Base-by-base conservation (phyloP, 768 basidiomycete species). In the Termitomyces sp. region DNA sequence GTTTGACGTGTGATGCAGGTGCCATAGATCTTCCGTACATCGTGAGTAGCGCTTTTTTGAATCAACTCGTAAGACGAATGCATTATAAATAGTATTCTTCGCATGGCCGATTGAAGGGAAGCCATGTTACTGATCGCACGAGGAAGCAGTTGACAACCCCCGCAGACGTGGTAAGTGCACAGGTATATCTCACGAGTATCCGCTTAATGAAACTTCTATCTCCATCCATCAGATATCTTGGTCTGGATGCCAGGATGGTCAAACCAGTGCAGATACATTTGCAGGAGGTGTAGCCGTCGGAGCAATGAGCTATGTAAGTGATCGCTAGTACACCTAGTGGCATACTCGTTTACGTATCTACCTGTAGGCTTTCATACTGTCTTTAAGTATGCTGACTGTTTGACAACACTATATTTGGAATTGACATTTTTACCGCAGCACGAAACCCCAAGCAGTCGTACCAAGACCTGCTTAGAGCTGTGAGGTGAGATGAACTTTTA, bases 301-400 rank as follows among this genome's bases (percentile, higher is more conserved):
- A 2, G 90, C 89, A 3, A 91, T 91, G 86, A 89, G 87, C 68
- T 78, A 87, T 70, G 88, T 89, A 65, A 49, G 87, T 44, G 22
- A 37, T 18, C 22, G 24, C 36, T 14, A 44, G 31, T 55, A 53
- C n/a, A 18, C 36, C 16, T 18, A 32, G 13, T 46, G 54, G 22
- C 5, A 29, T 42, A 51, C 29, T 48, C 37, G 53, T 20, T 55
- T 22, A 60, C 32, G 53, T 8, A 36, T 31, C 37, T n/a, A 8
- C 16, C 29, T 46, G 8, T 63, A 90, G 87, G 88, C 87, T 0
- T 86, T 89, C 63, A 76, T 87, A 47, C 72, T 68, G 3, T 70
- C 82, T 0, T 62, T 89, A 54, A 75, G 78, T 79, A 58, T 46
- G 75, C 61, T 43, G 6, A 43, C 34, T 55, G 6, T 14, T 31